phyloP scores from a whole-genome alignment of 2,329 filamentous ascomycete species.

The Apiospora aurea region DNA sequence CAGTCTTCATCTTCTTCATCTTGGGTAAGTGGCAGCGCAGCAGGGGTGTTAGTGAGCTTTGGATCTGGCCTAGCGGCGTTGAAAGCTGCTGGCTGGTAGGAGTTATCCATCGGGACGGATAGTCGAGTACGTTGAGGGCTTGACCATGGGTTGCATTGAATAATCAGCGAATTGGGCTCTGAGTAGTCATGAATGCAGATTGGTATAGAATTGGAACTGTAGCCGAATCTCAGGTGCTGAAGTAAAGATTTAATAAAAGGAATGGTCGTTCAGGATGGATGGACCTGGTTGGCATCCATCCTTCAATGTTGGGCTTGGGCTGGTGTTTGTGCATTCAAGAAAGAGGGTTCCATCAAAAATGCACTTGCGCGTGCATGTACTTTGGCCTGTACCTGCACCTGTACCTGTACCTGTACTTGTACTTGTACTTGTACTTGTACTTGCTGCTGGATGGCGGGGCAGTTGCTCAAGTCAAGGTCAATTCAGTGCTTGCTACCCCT shows the following conservation, averaged over 20 bases:
- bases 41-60: background rate
- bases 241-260: background rate
- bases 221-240: background rate
- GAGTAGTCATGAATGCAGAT: background rate
- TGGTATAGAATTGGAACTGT: background rate
- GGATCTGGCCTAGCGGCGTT: background rate
- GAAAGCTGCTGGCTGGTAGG: conserved; percentile 19
- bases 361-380: background rate
- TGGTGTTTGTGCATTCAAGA: background rate
- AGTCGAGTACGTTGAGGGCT: conserved; percentile 24
- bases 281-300: background rate
- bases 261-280: background rate
- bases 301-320: no score
- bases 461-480: background rate
- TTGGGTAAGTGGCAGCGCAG: conserved; percentile 15
- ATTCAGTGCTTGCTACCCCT: conserved; percentile 11
- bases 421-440: no score
- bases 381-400: background rate
- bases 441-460: background rate
- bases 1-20: conserved; percentile 59
- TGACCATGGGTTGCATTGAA: conserved; percentile 27
- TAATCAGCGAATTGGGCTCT: background rate
- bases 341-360: background rate
- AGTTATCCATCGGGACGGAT: conserved; percentile 27
- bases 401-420: background rate